Base-by-base conservation (phyloP, 352 stramenopile species). In the Phytophthora constricta region DNA sequence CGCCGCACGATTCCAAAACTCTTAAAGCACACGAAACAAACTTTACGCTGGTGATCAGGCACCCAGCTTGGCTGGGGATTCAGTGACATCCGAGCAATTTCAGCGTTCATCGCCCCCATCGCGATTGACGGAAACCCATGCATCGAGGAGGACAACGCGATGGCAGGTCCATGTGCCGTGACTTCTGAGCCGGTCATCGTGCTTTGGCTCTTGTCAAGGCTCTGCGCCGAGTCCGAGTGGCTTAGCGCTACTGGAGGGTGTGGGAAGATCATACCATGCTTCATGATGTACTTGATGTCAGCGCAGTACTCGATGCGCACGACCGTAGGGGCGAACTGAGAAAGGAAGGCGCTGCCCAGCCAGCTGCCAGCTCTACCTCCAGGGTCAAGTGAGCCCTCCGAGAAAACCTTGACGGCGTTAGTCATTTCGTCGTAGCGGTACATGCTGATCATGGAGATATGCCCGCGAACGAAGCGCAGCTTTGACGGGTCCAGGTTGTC, bases 211-310 rank as follows among this genome's bases (percentile, higher is more conserved):
- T 77, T 69, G 25, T 46, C 51, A 48, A 68, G 20, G 47, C 71
- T 76, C 28, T 74, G 67, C 4, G 34, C 54, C 1, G 71, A 79
- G 27, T 70, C 62, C 4, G 71, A 76, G 41, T 70, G 67, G 22
- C 43, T 71, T 3, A 70, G 28, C n/a, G 49, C 54, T 45, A 52
- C 55, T 55, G 67, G 74, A 43, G 74, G 47, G 26, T 86, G 77
- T 2, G 82, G 81, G 52, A 91, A 89, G 51, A 93, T 70, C 66
- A 89, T 82, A 10, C 81, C 81, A 64, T 91, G 83, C 64, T 90
- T 89, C 60, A 89, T 84, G 58, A 93, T 90, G 71, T 89, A 89
- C 79, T 93, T 93, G 60, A 87, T 87, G 51, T 93, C 85, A 5
- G 81, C 82, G 58, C 83, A 85, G 62, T 89, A 72, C 46, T 90